Percentiles rank a stretch among this genome's conserved stretches.
These are phyloP conservation scores for Letharia columbiana DNA, from an alignment of 495 filamentous ascomycete genomes.

Conservation along the genomic window DNA sequence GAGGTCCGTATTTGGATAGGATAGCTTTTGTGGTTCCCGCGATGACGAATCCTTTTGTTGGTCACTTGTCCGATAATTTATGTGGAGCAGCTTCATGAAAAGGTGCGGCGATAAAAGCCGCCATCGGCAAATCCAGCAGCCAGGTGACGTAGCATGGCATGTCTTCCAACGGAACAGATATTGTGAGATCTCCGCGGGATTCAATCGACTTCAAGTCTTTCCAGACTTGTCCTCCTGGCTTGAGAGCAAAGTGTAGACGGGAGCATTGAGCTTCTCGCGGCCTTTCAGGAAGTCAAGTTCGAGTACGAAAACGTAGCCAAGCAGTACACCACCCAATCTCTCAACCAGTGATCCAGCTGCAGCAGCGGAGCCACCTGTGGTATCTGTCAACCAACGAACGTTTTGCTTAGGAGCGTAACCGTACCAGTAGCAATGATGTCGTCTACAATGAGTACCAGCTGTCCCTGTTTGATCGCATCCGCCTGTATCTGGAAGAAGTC, in stretches of 20 bases:
- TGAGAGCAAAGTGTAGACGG: conserved; percentile 73
- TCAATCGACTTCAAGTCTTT: not conserved
- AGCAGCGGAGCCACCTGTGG: conserved; percentile 75
- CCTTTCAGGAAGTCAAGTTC: conserved; percentile 94
- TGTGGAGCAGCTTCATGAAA: not conserved
- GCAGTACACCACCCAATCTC: conserved; percentile 71
- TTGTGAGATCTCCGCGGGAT: not conserved
- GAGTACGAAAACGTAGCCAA: conserved; percentile 90
- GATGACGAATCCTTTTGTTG: not conserved
- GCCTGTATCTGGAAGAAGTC: conserved; percentile 95
- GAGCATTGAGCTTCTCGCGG: conserved; percentile 76
- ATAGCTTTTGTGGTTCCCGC: not conserved
- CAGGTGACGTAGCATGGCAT: not conserved
- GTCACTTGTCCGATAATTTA: not conserved
- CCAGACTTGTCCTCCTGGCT: conserved; percentile 38
- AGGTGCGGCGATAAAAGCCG: not conserved
- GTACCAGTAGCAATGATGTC: conserved; percentile 97
- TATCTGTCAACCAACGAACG: conserved; percentile 19
- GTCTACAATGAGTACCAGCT: conserved; percentile 87
- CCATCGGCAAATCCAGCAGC: not conserved
- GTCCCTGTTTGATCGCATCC: conserved; percentile 73
- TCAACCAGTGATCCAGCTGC: conserved; percentile 80
- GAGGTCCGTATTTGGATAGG: not conserved
- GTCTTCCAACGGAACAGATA: not conserved
- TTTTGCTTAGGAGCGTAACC: conserved; percentile 22